Evolutionary conservation across 192 early-diverging fungal species (phyloP).

Genomic region (Rhizophagus clarus): DNA sequence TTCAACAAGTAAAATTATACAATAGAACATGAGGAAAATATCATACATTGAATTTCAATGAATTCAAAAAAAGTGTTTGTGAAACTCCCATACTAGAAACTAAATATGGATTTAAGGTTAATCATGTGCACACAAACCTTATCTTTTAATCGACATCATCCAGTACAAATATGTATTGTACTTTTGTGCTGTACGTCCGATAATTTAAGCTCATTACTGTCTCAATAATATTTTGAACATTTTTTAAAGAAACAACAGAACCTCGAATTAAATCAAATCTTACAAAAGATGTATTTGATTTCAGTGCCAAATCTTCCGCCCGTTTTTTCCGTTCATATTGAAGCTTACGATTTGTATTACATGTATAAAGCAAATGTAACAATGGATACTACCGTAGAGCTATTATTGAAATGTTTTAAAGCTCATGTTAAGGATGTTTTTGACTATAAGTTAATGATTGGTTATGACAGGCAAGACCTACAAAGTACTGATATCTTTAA

Average conservation of each 20-base stretch:
- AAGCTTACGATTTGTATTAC: constrained; percentile 43
- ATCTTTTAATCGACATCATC: constrained; percentile 42
- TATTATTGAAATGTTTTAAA: constrained; percentile 1
- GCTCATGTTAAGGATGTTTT: not conserved
- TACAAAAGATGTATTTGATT: constrained; percentile 42
- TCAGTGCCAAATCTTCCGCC: not conserved
- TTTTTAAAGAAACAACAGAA: constrained; percentile 57
- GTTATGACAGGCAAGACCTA: not conserved
- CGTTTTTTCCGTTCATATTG: not conserved
- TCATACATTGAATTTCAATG: no score
- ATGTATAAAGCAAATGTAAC: constrained; percentile 37
- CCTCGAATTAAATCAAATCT: constrained; percentile 66
- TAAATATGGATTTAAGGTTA: no score
- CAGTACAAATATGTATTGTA: constrained; percentile 32
- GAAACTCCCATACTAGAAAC: no score
- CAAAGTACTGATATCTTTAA: not conserved
- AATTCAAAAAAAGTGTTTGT: no score
- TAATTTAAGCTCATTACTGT: no score
- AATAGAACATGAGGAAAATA: no score
- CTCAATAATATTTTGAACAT: no score
- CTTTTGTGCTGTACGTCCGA: no score
- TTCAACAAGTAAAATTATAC: no score
- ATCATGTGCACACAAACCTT: no score
- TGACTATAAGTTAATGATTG: not conserved
- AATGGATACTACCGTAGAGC: not conserved